Percentiles rank a stretch among this genome's conserved stretches.
These are phyloP conservation scores for Aspergillus leporis DNA, from an alignment of 495 filamentous ascomycete species.

Conservation along the genomic window DNA sequence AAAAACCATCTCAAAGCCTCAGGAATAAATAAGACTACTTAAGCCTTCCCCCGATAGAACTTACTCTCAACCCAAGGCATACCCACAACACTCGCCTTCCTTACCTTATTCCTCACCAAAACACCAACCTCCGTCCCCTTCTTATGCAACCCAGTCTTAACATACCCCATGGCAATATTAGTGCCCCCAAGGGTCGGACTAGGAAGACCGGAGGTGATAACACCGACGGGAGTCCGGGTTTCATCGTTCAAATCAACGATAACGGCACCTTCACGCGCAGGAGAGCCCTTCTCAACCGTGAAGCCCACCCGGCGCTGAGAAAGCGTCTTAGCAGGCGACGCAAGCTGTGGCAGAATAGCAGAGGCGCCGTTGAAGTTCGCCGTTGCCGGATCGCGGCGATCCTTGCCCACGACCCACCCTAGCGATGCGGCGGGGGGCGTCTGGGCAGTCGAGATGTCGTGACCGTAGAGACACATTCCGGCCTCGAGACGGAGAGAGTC, in stretches of 20 bases:
- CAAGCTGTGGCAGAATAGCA: slow-evolving; percentile 70
- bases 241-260: slow-evolving; percentile 64
- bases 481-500: slow-evolving; percentile 93
- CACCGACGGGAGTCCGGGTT: slow-evolving; percentile 56
- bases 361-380: slow-evolving; percentile 75
- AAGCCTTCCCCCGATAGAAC: slow-evolving; percentile 53
- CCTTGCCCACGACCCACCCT: slow-evolving; percentile 81
- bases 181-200: slow-evolving; percentile 77
- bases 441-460: slow-evolving; percentile 86
- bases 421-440: slow-evolving; percentile 85
- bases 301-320: slow-evolving; percentile 75
- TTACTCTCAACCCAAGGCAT: slow-evolving; percentile 92
- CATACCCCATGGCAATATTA: slow-evolving; percentile 97
- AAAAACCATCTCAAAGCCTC: not conserved
- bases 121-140: slow-evolving; percentile 81
- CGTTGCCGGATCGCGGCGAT: slow-evolving; percentile 56
- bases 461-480: slow-evolving; percentile 98
- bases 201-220: slow-evolving; percentile 88
- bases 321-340: slow-evolving; percentile 63
- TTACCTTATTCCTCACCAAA: slow-evolving; percentile 75
- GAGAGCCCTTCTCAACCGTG: slow-evolving; percentile 76
- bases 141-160: slow-evolving; percentile 81
- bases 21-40: not conserved
- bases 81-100: slow-evolving; percentile 78
- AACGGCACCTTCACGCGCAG: slow-evolving; percentile 84